Percentiles rank a stretch among this genome's conserved stretches.
phyloP scores from a whole-genome alignment of 192 early-diverging fungal genomes.

The Podila clonocystis region DNA sequence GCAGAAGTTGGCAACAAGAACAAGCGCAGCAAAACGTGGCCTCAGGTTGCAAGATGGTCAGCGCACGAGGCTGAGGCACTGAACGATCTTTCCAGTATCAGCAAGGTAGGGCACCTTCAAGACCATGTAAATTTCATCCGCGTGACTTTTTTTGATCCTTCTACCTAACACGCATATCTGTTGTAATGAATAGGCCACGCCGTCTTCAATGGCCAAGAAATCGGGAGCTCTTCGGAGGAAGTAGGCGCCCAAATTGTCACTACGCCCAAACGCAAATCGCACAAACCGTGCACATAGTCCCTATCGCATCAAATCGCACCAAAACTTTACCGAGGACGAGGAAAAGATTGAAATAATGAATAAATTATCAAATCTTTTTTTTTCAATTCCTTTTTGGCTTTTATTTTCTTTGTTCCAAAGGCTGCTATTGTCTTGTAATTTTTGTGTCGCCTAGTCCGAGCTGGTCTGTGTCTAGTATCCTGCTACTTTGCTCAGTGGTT shows the following conservation, averaged over 20 bases:
- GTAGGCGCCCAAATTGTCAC: neutral
- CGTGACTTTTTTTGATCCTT: no score
- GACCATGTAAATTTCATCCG: no score
- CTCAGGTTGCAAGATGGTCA: neutral
- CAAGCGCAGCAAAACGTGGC: neutral
- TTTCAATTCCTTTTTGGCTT: neutral
- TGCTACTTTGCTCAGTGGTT: conserved; percentile 53
- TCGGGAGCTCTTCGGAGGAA: neutral
- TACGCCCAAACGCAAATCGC: neutral
- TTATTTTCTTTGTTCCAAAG: neutral
- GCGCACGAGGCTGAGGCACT: neutral
- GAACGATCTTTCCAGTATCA: neutral
- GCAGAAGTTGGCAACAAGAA: neutral
- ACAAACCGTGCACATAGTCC: no score
- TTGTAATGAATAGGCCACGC: neutral
- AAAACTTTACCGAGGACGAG: no score
- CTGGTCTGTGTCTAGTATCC: conserved; percentile 17
- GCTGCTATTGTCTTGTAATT: neutral
- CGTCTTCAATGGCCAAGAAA: neutral
- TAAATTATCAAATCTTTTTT: no score
- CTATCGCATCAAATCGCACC: no score
- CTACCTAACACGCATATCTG: no score
- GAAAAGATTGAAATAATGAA: no score
- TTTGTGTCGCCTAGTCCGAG: neutral
- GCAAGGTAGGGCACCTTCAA: neutral